Evolutionary conservation across 208 protist species (phyloP).

Genomic region (Acanthamoeba sp.): DNA sequence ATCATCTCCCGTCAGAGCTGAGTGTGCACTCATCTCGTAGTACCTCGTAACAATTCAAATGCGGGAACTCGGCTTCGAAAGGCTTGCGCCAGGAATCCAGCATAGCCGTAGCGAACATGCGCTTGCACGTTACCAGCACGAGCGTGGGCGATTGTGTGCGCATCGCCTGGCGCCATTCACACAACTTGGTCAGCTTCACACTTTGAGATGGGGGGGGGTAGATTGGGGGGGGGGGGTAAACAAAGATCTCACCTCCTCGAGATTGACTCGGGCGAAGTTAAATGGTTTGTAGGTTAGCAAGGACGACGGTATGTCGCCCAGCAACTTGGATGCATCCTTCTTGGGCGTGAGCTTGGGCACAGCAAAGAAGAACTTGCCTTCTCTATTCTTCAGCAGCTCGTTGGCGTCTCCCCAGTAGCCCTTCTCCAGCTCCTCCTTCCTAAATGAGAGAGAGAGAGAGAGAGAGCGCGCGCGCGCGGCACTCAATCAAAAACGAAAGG

Average conservation of each 20-base stretch:
- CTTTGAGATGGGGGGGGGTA: too few species aligned
- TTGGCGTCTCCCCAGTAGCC: conserved; percentile 73
- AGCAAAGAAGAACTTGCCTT: conserved; percentile 61
- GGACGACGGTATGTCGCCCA: not conserved
- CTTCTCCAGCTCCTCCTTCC: conserved; percentile 60
- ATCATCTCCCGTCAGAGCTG: too few species aligned
- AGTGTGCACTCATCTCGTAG: not conserved
- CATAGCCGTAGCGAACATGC: conserved; percentile 42
- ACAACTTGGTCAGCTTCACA: too few species aligned
- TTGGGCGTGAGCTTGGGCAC: conserved; percentile 19
- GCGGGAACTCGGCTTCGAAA: conserved; percentile 54
- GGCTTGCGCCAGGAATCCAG: conserved; percentile 60
- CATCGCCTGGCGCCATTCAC: not conserved
- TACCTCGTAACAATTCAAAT: conserved; percentile 52
- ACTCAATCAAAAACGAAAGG: too few species aligned
- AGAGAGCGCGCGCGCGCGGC: not conserved
- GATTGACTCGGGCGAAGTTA: not conserved
- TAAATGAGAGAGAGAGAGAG: not conserved
- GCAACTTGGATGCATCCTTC: not conserved
- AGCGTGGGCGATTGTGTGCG: conserved; percentile 19
- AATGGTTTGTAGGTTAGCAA: conserved; percentile 43
- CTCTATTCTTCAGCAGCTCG: conserved; percentile 33
- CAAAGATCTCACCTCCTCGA: not conserved
- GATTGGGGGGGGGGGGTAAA: not conserved
- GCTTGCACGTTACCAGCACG: conserved; percentile 35